These are phyloP conservation scores for Millerago galiae DNA, from an alignment of 805 yeast genomes.

Conservation along the genomic window DNA sequence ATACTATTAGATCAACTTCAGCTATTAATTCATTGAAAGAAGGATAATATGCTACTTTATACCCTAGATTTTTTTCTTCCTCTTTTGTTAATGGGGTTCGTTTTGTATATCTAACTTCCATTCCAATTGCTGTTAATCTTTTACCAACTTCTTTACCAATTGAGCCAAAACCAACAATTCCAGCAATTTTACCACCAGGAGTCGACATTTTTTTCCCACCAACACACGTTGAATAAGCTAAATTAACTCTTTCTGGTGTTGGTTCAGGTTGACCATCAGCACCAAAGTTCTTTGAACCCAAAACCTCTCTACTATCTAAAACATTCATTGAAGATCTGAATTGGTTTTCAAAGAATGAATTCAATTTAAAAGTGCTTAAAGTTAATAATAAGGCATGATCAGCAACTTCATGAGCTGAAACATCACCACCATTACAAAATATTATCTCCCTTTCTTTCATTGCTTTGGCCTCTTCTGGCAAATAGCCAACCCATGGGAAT, in stretches of 20 bases:
- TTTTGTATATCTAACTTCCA: constrained; percentile 59
- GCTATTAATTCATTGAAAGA: constrained; percentile 39
- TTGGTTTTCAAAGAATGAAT: constrained; percentile 38
- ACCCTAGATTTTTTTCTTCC: constrained; percentile 35
- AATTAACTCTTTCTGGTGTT: constrained; percentile 30
- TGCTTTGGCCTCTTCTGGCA: constrained; percentile 40
- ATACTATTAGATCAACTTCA: constrained; percentile 48
- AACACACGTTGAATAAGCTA: constrained; percentile 36
- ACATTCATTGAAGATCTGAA: constrained; percentile 39
- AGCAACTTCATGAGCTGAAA: constrained; percentile 63
- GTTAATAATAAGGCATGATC: constrained; percentile 60
- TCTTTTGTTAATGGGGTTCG: constrained; percentile 37
- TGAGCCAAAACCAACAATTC: constrained; percentile 69
- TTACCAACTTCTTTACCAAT: constrained; percentile 63
- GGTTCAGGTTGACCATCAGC: constrained; percentile 24
- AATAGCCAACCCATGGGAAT: constrained; percentile 58
- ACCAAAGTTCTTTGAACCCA: constrained; percentile 29
- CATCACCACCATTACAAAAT: constrained; percentile 55
- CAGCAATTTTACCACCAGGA: constrained; percentile 52
- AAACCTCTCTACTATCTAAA: constrained; percentile 36
- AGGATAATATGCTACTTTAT: constrained; percentile 36
- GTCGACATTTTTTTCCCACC: constrained; percentile 42
- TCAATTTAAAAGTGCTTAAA: constrained; percentile 54
- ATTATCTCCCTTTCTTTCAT: constrained; percentile 42
- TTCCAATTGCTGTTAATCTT: constrained; percentile 51